These are phyloP conservation scores for Ceratocystis diversiconidia DNA, from an alignment of 2,329 filamentous ascomycete genomes.

Conservation along the genomic window DNA sequence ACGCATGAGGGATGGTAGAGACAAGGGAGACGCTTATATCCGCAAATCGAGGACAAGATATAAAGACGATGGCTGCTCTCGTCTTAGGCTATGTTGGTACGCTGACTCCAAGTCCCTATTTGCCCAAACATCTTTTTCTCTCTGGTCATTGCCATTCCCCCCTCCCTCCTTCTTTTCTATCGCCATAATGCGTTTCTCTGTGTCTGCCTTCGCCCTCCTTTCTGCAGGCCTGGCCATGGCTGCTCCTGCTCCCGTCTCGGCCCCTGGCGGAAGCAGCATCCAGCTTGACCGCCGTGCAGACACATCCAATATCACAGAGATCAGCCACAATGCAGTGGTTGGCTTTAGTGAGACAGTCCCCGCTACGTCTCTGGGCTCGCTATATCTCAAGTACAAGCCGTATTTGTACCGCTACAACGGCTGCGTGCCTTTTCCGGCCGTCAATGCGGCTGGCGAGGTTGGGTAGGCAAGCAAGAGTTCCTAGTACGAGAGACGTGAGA, in stretches of 20 bases:
- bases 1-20: neutral
- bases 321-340: slow-evolving; percentile 24
- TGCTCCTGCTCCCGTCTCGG: slow-evolving; percentile 4
- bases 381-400: slow-evolving; percentile 27
- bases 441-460: slow-evolving; percentile 43
- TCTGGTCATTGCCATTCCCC: neutral
- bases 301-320: slow-evolving; percentile 18
- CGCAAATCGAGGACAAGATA: neutral
- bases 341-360: slow-evolving; percentile 26
- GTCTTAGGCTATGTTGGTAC: neutral
- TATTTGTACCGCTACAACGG: slow-evolving; percentile 35
- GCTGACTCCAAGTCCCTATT: neutral
- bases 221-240: slow-evolving; percentile 4
- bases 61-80: neutral
- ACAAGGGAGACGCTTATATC: neutral
- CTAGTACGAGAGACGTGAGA: neutral
- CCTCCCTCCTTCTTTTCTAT: neutral
- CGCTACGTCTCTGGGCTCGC: slow-evolving; percentile 21
- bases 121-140: neutral
- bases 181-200: slow-evolving; percentile 9
- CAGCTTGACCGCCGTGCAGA: slow-evolving; percentile 13
- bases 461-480: slow-evolving; percentile 28
- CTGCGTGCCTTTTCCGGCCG: slow-evolving; percentile 49
- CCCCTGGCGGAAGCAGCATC: neutral
- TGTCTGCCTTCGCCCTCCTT: slow-evolving; percentile 4